Conservation (phyloP, 208 protist species). For the Wallacemonas sp. region DNA sequence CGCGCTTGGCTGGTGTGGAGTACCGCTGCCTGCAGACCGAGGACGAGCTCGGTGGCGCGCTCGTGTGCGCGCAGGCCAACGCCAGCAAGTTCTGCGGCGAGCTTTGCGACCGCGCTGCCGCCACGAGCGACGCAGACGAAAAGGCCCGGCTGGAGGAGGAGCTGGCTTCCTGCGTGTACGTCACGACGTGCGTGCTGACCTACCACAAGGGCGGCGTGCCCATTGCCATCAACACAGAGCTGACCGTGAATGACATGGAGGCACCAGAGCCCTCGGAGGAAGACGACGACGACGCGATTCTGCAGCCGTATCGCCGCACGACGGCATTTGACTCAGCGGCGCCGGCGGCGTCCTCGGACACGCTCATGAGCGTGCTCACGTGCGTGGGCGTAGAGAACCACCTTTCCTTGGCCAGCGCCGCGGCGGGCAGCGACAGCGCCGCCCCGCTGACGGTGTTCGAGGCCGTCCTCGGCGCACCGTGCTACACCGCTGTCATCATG, state of each 20-base stretch:
- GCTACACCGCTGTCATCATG: slow-evolving; percentile 28
- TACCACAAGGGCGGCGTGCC: slow-evolving; percentile 32
- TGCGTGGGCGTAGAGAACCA: slow-evolving; percentile 4
- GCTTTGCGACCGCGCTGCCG: slow-evolving; percentile 23
- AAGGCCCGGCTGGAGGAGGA: slow-evolving; percentile 17
- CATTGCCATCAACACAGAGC: slow-evolving; percentile 17
- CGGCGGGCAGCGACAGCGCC: neutral
- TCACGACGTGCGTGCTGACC: slow-evolving; percentile 38
- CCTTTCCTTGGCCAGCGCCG: neutral
- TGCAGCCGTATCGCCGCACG: slow-evolving; percentile 6
- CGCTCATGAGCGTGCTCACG: slow-evolving; percentile 16
- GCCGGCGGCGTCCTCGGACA: neutral
- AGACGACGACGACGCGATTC: slow-evolving; percentile 13
- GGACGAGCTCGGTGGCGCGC: slow-evolving; percentile 24
- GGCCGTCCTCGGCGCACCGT: slow-evolving; percentile 24
- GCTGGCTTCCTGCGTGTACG: slow-evolving; percentile 24
- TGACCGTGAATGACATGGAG: neutral
- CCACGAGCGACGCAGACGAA: slow-evolving; percentile 15
- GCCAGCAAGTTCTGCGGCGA: slow-evolving; percentile 21
- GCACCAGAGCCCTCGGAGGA: slow-evolving; percentile 9
- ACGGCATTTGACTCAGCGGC: slow-evolving; percentile 3
- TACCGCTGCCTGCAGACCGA: slow-evolving; percentile 26
- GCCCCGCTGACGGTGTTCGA: slow-evolving; percentile 15
- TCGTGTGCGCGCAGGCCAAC: slow-evolving; percentile 36
- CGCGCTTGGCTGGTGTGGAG: slow-evolving; percentile 30